Evolutionary conservation across 1,284 basidiomycete species (phyloP), one percentile per base, ranked within the genome.

Genomic region (Ceratobasidium sp.): DNA sequence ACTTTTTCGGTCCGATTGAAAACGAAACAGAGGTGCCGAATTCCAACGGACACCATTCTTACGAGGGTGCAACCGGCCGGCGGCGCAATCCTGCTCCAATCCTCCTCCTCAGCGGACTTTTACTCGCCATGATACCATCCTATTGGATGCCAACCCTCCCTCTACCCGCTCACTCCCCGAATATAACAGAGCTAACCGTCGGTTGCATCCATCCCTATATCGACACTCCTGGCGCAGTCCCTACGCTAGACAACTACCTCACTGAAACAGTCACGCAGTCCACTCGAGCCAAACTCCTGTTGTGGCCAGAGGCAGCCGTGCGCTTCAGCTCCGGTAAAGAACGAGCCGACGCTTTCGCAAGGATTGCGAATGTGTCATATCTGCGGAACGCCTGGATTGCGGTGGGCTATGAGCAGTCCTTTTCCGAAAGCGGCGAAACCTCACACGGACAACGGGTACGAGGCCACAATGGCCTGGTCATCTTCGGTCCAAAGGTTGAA

Each of bases 301-400:
- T 95, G 0, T 95, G 93, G 92, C 93, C 93, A 0, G 93, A 95
- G 83, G 89, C 89, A 6, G 92, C 92, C 0, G 89, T 94, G 0
- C 82, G 83, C 1, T 94, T 94, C 80, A 84, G 86, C 43, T 87
- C 85, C 34, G 82, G 82, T 15, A 80, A 79, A 19, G 89, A 90
- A 66, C 87, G 87, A 76, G 84, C 88, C 17, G 83, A 82, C 8
- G 88, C 87, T 0, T 87, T 94, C 76, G 80, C 82, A 1, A 76
- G 80, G 65, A 84, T 93, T 1, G 84, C 83, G n/a, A 29, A 81
- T 0, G 77, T 81, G 1, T 78, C 17, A 64, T 52, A 52, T 1
- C 81, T 56, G 82, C 85, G 77, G 80, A 86, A 79, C 82, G 57
- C 71, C 11, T 88, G 83, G 79, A 85, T 92, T 78, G 93, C 90